These are phyloP conservation scores for Hylodesmum podocarpum DNA, from an alignment of 306 rosid genomes.

Conservation along the genomic window DNA sequence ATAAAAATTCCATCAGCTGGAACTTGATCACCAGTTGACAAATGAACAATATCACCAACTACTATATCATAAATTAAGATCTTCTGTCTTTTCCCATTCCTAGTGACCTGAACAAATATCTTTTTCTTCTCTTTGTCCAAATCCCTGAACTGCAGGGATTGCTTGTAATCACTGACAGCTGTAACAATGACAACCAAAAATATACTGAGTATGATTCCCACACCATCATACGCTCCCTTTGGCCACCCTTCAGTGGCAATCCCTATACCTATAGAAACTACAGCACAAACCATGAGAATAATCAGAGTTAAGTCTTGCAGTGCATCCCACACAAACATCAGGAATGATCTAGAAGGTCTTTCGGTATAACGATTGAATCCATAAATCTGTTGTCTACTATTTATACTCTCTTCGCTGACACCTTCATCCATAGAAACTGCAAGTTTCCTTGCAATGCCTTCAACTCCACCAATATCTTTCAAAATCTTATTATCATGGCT, in stretches of 20 bases:
- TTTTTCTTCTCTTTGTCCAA: conserved; percentile 89
- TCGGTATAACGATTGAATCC: conserved; percentile 77
- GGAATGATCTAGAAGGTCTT: conserved; percentile 67
- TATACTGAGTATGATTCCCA: conserved; percentile 82
- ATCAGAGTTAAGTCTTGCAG: conserved; percentile 82
- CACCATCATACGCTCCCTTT: conserved; percentile 81
- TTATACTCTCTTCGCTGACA: conserved; percentile 46
- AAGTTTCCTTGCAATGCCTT: conserved; percentile 57
- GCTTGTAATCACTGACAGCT: conserved; percentile 86
- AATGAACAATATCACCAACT: conserved; percentile 88
- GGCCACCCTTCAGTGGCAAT: conserved; percentile 97
- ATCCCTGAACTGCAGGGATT: conserved; percentile 82
- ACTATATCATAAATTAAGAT: conserved; percentile 77
- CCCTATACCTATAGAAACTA: conserved; percentile 81
- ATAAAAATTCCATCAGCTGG: conserved; percentile 92
- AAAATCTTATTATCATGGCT: conserved; percentile 58
- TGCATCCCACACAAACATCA: conserved; percentile 88
- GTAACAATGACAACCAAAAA: conserved; percentile 83
- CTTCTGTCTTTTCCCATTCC: conserved; percentile 74
- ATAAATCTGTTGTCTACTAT: conserved; percentile 66
- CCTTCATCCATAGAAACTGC: conserved; percentile 58
- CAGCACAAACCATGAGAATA: conserved; percentile 83
- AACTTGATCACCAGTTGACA: conserved; percentile 87
- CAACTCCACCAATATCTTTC: conserved; percentile 53
- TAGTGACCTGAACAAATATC: conserved; percentile 74